Conservation (phyloP, 2,329 filamentous ascomycete genomes). For the Xylaria sp. region DNA sequence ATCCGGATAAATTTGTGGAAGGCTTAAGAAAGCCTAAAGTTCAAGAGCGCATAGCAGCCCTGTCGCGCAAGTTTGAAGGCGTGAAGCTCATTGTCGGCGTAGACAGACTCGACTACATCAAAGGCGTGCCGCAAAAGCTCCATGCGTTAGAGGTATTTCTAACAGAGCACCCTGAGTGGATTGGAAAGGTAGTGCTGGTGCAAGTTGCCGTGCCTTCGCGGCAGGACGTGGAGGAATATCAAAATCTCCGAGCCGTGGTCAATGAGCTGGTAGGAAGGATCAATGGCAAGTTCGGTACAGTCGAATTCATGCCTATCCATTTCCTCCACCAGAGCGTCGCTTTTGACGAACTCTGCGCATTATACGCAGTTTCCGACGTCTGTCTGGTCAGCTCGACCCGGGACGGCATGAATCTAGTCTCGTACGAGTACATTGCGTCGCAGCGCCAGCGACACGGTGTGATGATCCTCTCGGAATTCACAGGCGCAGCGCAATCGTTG, state of each 20-base stretch:
- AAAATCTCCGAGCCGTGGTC: conserved; percentile 92
- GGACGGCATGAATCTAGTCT: conserved; percentile 98
- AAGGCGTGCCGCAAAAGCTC: conserved; percentile 96
- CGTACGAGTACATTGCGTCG: conserved; percentile 97
- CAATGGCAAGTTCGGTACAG: conserved; percentile 95
- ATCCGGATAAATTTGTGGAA: conserved; percentile 95
- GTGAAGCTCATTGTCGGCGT: conserved; percentile 97
- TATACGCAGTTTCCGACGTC: conserved; percentile 92
- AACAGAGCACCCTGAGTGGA: conserved; percentile 97
- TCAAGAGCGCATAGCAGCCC: conserved; percentile 83
- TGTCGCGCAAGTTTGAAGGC: conserved; percentile 92
- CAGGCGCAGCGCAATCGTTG: conserved; percentile 92
- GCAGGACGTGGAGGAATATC: conserved; percentile 97
- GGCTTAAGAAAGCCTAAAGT: conserved; percentile 87
- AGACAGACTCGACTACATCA: conserved; percentile 98
- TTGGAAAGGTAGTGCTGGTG: conserved; percentile 94
- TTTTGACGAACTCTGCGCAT: conserved; percentile 92
- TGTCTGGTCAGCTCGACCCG: conserved; percentile 95
- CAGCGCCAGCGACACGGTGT: conserved; percentile 91
- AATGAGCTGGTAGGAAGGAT: conserved; percentile 97
- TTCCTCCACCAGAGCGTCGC: conserved; percentile 96
- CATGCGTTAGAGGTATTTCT: conserved; percentile 97
- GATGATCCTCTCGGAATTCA: conserved; percentile 96
- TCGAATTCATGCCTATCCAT: conserved; percentile 99
- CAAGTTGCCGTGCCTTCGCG: conserved; percentile 95